Percentiles rank a stretch among this genome's conserved stretches.
Conservation (phyloP, 1,284 basidiomycete genomes). For the Tetrapyrgos nigripes region DNA sequence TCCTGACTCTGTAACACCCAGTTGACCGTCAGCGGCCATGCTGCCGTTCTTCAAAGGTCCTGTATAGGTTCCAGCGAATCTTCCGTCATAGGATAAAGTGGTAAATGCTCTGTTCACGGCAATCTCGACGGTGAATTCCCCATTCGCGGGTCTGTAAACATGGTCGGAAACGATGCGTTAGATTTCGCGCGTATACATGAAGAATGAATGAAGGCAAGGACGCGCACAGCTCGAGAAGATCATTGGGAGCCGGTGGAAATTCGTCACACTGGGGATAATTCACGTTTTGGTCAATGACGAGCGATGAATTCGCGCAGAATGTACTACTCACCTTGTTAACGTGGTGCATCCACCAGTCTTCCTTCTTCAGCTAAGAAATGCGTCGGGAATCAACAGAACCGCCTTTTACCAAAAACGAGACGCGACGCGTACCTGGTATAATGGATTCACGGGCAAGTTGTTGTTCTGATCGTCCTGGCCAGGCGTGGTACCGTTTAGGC, state of each 20-base stretch:
- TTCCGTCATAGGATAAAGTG: conserved; percentile 17
- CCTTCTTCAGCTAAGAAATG: conserved; percentile 27
- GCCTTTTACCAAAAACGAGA: too few relatives aligned
- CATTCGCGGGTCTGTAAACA: conserved; percentile 19
- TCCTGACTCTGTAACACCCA: conserved; percentile 10
- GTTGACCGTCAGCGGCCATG: conserved; percentile 17
- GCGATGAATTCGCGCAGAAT: not conserved
- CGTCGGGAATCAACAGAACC: not conserved
- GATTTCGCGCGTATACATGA: not conserved
- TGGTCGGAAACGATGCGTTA: not conserved
- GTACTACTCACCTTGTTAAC: conserved; percentile 26
- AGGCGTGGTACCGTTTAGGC: conserved; percentile 13
- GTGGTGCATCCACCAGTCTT: conserved; percentile 44
- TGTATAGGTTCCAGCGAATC: conserved; percentile 10
- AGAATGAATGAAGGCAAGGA: not conserved
- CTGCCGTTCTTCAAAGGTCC: too few relatives aligned
- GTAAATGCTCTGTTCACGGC: conserved; percentile 22
- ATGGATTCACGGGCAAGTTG: conserved; percentile 34
- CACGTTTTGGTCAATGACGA: not conserved
- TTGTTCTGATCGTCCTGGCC: conserved; percentile 31
- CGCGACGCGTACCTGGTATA: conserved; percentile 28
- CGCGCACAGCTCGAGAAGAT: conserved; percentile 39
- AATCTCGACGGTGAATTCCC: conserved; percentile 20
- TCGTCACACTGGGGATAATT: conserved; percentile 33
- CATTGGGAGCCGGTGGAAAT: conserved; percentile 39